Evolutionary conservation across 2,329 filamentous ascomycete species (phyloP), one percentile per base, ranked within the genome.

Genomic region (Domatiomyces globalis): DNA sequence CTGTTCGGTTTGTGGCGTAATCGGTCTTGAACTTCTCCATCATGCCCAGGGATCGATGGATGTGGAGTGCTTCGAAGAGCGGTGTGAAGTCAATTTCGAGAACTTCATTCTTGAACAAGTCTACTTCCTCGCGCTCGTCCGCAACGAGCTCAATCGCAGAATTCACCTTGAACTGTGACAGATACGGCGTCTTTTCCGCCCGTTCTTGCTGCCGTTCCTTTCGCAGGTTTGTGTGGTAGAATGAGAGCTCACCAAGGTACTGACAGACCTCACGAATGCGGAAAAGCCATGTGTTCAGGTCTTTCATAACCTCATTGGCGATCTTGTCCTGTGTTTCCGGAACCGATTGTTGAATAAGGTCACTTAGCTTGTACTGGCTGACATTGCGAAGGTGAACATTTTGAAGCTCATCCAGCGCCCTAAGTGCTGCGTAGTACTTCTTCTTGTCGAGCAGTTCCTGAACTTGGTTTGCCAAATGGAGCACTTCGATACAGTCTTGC

Each of bases 261-360:
- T 95, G 90, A 1, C 92, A 95, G 17, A 88, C 94, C 67, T 98
- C 92, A 61, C 92, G 82, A 56, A 98, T 94, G 19, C 87, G 83
- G 63, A 85, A 98, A 8, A 98, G 74, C 92, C 92, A 98, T 0
- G 88, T 95, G 64, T 96, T 96, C 51, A 98, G 71, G 67, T 98
- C 92, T 1, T 80, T 85, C 87, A 96, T 96, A 59, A 98, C 92
- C 12, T 89, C 88, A 68, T 96, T 90, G 3, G 90, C 90, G 51
- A 98, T 95, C 48, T 87, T 81, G 62, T 87, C 88, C 63, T 95
- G 88, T 1, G 88, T 95, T 2, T 86, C 82, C 1, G 92, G 92
- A 29, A 96, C 90, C 0, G 90, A 96, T 60, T 87, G 88, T 66
- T 95, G 90, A 58, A 98, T 96, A 72, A 95, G 80, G 63, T 94